Conservation (phyloP, 257 asterid genomes). For the Capsicum rhomboideum region DNA sequence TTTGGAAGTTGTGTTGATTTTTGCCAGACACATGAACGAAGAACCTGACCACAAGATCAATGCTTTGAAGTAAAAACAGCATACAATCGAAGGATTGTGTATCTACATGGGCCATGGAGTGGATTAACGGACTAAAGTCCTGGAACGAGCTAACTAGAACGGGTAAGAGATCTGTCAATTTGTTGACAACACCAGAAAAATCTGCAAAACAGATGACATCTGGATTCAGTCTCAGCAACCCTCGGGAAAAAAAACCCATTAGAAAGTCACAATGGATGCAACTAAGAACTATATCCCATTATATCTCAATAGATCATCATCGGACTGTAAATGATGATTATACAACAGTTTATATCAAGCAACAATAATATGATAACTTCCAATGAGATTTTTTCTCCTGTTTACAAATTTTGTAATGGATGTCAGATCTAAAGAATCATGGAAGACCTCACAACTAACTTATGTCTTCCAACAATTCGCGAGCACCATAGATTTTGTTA, state of each 20-base stretch:
- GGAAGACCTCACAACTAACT: neutral
- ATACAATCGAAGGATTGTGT: slow-evolving; percentile 65
- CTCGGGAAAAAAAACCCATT: neutral
- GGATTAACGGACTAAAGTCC: slow-evolving; percentile 48
- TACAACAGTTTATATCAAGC: no score
- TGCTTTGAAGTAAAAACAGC: slow-evolving; percentile 70
- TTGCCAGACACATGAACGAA: slow-evolving; percentile 23
- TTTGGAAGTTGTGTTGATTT: slow-evolving; percentile 22
- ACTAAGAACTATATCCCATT: neutral
- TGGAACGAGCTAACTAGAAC: slow-evolving; percentile 61
- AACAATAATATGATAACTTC: neutral
- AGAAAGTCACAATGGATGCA: neutral
- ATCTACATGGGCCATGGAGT: slow-evolving; percentile 37
- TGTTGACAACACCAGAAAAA: slow-evolving; percentile 36
- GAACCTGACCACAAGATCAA: slow-evolving; percentile 48
- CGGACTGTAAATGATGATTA: neutral
- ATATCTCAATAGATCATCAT: neutral
- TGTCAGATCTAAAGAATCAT: neutral
- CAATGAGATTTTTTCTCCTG: neutral
- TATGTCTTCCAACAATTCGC: neutral
- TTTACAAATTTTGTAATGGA: neutral
- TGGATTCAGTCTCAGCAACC: neutral
- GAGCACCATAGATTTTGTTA: neutral
- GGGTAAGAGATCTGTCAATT: slow-evolving; percentile 60
- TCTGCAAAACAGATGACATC: slow-evolving; percentile 38